These are phyloP conservation scores for Quercus suber DNA, from an alignment of 306 rosid genomes.

Conservation along the genomic window DNA sequence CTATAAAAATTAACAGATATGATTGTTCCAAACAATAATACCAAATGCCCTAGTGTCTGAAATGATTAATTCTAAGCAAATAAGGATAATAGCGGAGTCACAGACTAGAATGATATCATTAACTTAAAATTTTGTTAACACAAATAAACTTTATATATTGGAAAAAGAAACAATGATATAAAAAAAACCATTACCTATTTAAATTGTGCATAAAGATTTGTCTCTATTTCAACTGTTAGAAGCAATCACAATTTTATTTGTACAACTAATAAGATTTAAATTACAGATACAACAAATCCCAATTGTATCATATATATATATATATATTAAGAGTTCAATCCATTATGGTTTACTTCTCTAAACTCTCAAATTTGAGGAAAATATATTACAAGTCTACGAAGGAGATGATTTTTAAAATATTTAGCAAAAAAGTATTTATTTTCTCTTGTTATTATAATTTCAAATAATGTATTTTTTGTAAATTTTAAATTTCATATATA, in stretches of 20 bases:
- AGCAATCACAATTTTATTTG: slow-evolving; percentile 10
- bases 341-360: not conserved
- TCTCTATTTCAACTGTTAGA: slow-evolving; percentile 80
- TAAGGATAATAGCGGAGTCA: slow-evolving; percentile 12
- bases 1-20: slow-evolving; percentile 3
- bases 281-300: not conserved
- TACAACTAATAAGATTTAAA: not conserved
- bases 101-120: slow-evolving; percentile 19
- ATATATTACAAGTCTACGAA: too few relatives aligned
- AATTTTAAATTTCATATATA: too few relatives aligned
- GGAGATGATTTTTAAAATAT: too few relatives aligned
- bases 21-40: slow-evolving; percentile 2
- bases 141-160: not conserved
- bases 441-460: too few relatives aligned
- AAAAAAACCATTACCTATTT: slow-evolving; percentile 59
- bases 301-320: not conserved
- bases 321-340: not conserved
- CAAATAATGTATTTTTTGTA: too few relatives aligned
- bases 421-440: too few relatives aligned
- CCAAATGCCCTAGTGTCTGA: not conserved
- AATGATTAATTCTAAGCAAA: slow-evolving; percentile 1
- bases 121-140: slow-evolving; percentile 53
- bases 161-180: not conserved
- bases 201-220: slow-evolving; percentile 90
- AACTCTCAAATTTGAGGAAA: not conserved